phyloP scores from a whole-genome alignment of 805 yeast species.

The Metschnikowia lochheadii region DNA sequence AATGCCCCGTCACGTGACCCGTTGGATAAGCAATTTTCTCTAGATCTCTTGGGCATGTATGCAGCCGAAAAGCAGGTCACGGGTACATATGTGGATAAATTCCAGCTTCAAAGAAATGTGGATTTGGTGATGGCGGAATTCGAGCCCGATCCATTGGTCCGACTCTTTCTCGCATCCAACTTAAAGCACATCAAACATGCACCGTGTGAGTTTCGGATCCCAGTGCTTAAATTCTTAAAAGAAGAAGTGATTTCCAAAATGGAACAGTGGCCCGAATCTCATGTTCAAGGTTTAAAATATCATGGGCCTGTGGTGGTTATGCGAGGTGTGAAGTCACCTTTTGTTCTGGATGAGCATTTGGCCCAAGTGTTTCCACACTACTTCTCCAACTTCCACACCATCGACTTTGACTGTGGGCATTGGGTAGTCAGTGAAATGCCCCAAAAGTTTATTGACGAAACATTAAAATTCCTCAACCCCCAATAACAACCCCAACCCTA shows the following conservation, averaged over 20 bases:
- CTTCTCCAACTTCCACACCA: conserved; percentile 20
- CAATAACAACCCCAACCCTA: neutral
- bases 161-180: conserved; percentile 39
- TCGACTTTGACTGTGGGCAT: conserved; percentile 30
- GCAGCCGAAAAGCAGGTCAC: conserved; percentile 26
- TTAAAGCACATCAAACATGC: conserved; percentile 16
- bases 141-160: conserved; percentile 24
- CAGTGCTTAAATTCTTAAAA: conserved; percentile 16
- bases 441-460: conserved; percentile 20
- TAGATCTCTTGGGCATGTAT: conserved; percentile 38
- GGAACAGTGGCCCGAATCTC: conserved; percentile 16
- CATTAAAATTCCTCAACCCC: conserved; percentile 7
- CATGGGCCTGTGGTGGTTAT: conserved; percentile 39
- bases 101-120: conserved; percentile 12
- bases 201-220: conserved; percentile 11
- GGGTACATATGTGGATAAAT: neutral
- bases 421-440: conserved; percentile 42
- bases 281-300: conserved; percentile 18
- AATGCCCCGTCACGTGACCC: conserved; percentile 41
- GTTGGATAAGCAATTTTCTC: conserved; percentile 32
- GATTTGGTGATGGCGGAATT: conserved; percentile 22
- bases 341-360: conserved; percentile 32
- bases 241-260: conserved; percentile 9
- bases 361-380: conserved; percentile 20
- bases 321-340: conserved; percentile 40